Base-by-base conservation (phyloP, 169 alveolate genomes). In the Plasmodium adleri region DNA sequence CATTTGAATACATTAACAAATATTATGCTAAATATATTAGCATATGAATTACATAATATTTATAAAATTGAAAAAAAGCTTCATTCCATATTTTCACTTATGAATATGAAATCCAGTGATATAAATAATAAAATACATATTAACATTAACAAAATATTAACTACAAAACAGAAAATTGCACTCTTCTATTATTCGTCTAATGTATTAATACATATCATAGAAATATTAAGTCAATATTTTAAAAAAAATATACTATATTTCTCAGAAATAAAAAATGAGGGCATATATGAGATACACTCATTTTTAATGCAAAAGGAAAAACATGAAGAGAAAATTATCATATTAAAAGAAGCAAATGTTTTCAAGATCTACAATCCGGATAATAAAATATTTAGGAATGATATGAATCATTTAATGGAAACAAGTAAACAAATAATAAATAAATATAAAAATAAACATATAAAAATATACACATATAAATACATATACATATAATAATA, bases 161-260 rank as follows among this genome's bases (percentile, higher is more conserved):
- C 58, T 62, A 24, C 49, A 22, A 59, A 64, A 47, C 62, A 86
- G 28, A 86, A 86, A 60, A 52, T 56, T 58, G 63, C 88, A 32
- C 49, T 86, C 15, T 86, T 86, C 32, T 86, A 72, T 64, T 86
- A 86, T n/a, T 86, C 92, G n/a, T 45, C 49, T 54, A 58, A 86
- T 28, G 76, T 71, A 32, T 12, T 86, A 15, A 32, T 86, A 26
- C 74, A 86, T 17, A 13, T 86, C 17, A 62, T 60, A 49, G 92
- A 86, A 47, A 86, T 86, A 20, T 54, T 86, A 13, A 86, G 92
- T 72, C 60, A 86, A 9, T 74, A 70, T 45, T 86, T 60, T 62
- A 86, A 67, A 49, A 62, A 59, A 72, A 72, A 63, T 45, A 86
- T 86, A 10, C 32, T 72, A 32, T 86, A 71, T 26, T 60, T 71